These are phyloP conservation scores for Colletotrichum sansevieriae DNA, from an alignment of 2,329 filamentous ascomycete species.

Conservation along the genomic window DNA sequence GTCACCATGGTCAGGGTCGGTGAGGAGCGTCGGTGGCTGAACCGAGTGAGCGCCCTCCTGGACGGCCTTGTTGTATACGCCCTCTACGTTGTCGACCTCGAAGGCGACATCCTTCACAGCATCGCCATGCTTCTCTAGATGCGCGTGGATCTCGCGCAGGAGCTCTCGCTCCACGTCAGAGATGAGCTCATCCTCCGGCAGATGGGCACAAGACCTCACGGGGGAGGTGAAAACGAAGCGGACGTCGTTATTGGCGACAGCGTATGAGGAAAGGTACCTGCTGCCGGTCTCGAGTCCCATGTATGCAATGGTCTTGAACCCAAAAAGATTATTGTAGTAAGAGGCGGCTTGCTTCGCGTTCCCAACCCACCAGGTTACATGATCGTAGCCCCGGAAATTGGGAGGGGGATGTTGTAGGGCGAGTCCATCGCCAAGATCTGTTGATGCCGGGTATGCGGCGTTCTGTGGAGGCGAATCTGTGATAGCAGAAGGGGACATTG, in stretches of 20 bases:
- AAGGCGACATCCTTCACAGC: slow-evolving; percentile 96
- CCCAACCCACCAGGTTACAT: slow-evolving; percentile 95
- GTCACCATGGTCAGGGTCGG: slow-evolving; percentile 72
- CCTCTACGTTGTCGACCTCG: slow-evolving; percentile 89
- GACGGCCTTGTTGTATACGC: slow-evolving; percentile 82
- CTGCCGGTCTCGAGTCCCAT: slow-evolving; percentile 89
- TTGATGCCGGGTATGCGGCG: slow-evolving; percentile 55
- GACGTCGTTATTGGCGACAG: slow-evolving; percentile 81
- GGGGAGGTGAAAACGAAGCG: slow-evolving; percentile 89
- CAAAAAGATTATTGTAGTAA: slow-evolving; percentile 90
- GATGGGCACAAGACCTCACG: slow-evolving; percentile 70
- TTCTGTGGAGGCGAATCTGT: slow-evolving; percentile 62
- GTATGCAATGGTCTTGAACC: slow-evolving; percentile 86
- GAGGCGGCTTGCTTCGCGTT: slow-evolving; percentile 95
- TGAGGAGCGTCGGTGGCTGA: slow-evolving; percentile 66
- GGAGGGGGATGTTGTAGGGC: slow-evolving; percentile 63
- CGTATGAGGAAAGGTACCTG: slow-evolving; percentile 84
- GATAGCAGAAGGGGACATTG: slow-evolving; percentile 72
- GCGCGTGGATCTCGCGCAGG: slow-evolving; percentile 81
- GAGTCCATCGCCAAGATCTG: slow-evolving; percentile 60
- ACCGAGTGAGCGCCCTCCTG: slow-evolving; percentile 73
- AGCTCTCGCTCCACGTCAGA: slow-evolving; percentile 72
- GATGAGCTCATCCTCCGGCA: slow-evolving; percentile 72
- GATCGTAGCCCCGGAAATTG: slow-evolving; percentile 87
- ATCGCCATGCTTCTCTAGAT: slow-evolving; percentile 90